Base-by-base conservation (phyloP, 352 stramenopile genomes). In the Phytopythium litorale region DNA sequence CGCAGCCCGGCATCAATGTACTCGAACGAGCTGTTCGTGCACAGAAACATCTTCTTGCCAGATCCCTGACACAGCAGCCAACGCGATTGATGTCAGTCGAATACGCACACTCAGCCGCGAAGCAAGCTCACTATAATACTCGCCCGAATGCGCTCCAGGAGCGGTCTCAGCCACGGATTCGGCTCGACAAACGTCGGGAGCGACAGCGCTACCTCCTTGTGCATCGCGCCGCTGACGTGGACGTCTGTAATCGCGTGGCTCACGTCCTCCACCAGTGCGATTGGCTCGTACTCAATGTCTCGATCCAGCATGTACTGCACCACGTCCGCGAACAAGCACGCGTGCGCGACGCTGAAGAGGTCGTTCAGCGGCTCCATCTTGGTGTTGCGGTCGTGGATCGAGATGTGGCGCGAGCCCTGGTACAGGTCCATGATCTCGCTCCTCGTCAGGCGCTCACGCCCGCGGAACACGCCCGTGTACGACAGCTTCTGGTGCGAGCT, bases 311-410 rank as follows among this genome's bases (percentile, higher is more conserved):
- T 94, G 67, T 90, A 98, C 71, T 98, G 91, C 23, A 97, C 84
- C 15, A 96, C 91, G 64, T 98, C 92, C 0, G 92, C 92, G 72
- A 98, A 97, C 11, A 98, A 67, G 62, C 92, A 98, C 38, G 91
- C 96, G 65, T 98, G 92, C 0, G 94, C 88, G 64, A 98, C 96
- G 59, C 75, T 92, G 65, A 98, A 98, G 15, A 98, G 71, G 68
- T 98, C 94, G 72, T 98, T 98, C 9, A 98, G 67, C 11, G 92
- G 92, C 73, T 97, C 94, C 61, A 98, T 91, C 35, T 88, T 88
- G 21, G 86, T 80, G 57, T 89, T 81, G 2, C 89, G 80, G 63
- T 97, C 88, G 5, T 74, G 64, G 19, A 94, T 78, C 5, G 80
- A 84, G 16, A 98, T 84, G 54, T 94, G 87, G 11, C 90, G 86